A percentile compares a stretch with the other conserved stretches of the same genome.
These are phyloP conservation scores for Ampelomyces quisqualis DNA, from an alignment of 2,329 filamentous ascomycete genomes.

Conservation along the genomic window DNA sequence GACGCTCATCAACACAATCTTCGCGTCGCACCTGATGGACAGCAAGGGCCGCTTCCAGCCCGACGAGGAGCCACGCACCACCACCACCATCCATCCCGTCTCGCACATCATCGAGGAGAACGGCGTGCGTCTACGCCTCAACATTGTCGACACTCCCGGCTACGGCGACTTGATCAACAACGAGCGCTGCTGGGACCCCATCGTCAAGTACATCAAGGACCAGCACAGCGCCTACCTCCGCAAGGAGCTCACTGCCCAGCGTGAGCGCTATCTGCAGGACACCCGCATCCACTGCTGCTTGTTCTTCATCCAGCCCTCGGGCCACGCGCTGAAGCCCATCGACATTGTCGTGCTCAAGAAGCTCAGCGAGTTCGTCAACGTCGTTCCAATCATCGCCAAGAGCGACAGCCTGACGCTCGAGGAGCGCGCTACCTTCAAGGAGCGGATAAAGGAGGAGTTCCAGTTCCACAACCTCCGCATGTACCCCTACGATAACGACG, in stretches of 20 bases:
- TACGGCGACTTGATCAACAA: conserved; percentile 99
- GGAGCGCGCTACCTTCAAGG: conserved; percentile 95
- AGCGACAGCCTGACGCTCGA: conserved; percentile 93
- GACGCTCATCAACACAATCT: conserved; percentile 99
- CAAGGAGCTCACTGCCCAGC: conserved; percentile 98
- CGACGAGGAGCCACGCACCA: conserved; percentile 89
- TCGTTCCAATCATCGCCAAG: conserved; percentile 98
- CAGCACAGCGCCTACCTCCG: conserved; percentile 98
- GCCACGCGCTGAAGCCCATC: conserved; percentile 97
- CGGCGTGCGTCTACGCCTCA: conserved; percentile 91
- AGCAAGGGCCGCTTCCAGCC: conserved; percentile 94
- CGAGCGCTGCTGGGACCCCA: conserved; percentile 99
- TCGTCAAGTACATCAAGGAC: conserved; percentile 99
- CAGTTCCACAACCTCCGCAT: conserved; percentile 99
- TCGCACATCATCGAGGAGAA: conserved; percentile 99
- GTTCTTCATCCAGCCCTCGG: conserved; percentile 99
- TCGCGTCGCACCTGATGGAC: conserved; percentile 98
- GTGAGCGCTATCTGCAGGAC: conserved; percentile 98
- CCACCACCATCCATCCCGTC: conserved; percentile 96
- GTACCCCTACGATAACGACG: conserved; percentile 99
- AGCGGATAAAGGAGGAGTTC: conserved; percentile 98
- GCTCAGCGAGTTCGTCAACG: conserved; percentile 97
- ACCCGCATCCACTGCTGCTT: conserved; percentile 99
- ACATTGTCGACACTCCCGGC: conserved; percentile 98
- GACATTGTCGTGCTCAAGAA: conserved; percentile 99